Base-by-base conservation (phyloP, 169 alveolate species). In the Neospora caninum region DNA sequence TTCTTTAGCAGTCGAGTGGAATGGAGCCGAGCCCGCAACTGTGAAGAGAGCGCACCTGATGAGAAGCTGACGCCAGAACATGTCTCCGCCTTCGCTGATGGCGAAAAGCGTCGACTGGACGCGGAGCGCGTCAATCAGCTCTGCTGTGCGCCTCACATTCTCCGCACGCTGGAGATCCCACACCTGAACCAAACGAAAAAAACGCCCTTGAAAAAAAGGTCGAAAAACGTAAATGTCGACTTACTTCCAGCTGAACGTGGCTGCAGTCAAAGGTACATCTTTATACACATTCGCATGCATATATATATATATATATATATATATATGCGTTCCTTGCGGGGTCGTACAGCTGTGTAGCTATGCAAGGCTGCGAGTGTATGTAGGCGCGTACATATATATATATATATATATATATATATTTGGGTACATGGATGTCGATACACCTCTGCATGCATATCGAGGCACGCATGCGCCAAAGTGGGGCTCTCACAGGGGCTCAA, bases 91-190 rank as follows among this genome's bases (percentile, higher is more conserved):
- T 88, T 96, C 96, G 70, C 93, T 94, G 84, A 96, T 88, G 25
- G 97, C 96, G 80, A 92, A 95, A 31, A 96, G 93, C 34, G 97
- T 96, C n/a, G 97, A 96, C 96, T 95, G 95, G n/a, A 91, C 88
- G 29, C 93, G 93, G 25, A 91, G 88, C 20, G 88, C 88, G 88
- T 91, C 93, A 16, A 78, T 49, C 13, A 91, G 54, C 53, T 91
- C 93, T 31, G 88, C 93, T 4, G 88, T 91, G 34, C 88, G 93
- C n/a, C 93, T 36, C 58, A 91, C 88, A 34, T 73, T 91, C 78
- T 91, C 93, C 18, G 93, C 93, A 49, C 93, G 22, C 38, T 91
- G 93, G 34, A 91, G 42, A 22, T 91, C 93, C 93, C 93, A 91
- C 2, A 91, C 93, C 93, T 91, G 80, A 31, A 38, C 39, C 29